Base-by-base conservation (phyloP, 345 rosid genomes). In the Lepidium africanum region DNA sequence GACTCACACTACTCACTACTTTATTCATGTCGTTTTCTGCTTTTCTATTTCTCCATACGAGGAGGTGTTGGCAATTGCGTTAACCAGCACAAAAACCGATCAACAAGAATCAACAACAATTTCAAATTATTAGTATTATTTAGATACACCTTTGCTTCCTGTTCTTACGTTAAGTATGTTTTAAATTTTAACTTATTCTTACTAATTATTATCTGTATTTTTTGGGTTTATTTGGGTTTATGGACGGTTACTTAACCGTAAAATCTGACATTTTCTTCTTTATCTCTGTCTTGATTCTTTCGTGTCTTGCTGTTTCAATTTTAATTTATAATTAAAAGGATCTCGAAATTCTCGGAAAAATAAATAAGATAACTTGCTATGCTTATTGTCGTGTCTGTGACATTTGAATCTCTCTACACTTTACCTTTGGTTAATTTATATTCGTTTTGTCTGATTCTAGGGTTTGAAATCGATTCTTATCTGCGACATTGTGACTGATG, bases 401-500 rank as follows among this genome's bases (percentile, higher is more conserved):
- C 73, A 35, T 68, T 66, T 73, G 9, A 36, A 17, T 1, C 33
- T 7, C 62, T 17, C 10, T 54, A 27, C 6, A 27, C 15, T 45
- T 66, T 67, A 43, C 49, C 35, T 50, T 58, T 11, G 48, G 15
- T 65, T 38, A 4, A 10, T 37, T 59, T 16, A 21, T 53, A 37
- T 58, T 57, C 47, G 30, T 10, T 35, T 14, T 35, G 21, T 73
- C 23, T 6, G 43, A 25, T 61, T 67, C 39, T 65, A 55, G 60
- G 73, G 59, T 54, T 53, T 7, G 32, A 37, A 38, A 27, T 64
- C 54, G 49, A 21, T 57, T 56, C 38, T 54, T 12, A 52, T 57
- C 63, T 60, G 48, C 54, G 25, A 59, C 63, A 54, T 66, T 67
- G 27, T 59, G 11, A 52, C 69, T 69, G 64, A 80, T 52, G 78